Evolutionary conservation across 208 protist genomes (phyloP).

Genomic region (Herpetomonas tarakana): DNA sequence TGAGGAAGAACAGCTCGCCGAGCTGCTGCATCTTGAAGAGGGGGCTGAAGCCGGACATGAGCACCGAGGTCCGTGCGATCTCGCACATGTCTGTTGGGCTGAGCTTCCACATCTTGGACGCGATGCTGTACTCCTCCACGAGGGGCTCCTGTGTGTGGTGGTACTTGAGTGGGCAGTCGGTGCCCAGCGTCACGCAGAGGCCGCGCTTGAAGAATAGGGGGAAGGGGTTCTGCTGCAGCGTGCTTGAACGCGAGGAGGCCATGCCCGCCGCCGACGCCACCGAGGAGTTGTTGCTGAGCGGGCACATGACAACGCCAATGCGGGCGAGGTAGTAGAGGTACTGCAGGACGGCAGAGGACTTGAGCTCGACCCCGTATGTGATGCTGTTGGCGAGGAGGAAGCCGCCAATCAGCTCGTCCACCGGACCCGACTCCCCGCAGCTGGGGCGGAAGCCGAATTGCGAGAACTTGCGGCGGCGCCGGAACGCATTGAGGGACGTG

Average conservation of each 20-base stretch:
- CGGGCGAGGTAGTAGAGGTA: constrained; percentile 99
- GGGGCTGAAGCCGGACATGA: constrained; percentile 82
- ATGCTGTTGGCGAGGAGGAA: constrained; percentile 95
- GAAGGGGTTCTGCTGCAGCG: constrained; percentile 88
- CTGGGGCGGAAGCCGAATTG: constrained; percentile 97
- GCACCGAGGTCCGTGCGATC: constrained; percentile 88
- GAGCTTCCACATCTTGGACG: constrained; percentile 92
- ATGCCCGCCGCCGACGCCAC: constrained; percentile 40
- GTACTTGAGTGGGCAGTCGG: constrained; percentile 94
- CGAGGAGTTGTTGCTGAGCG: constrained; percentile 99
- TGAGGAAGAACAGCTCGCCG: constrained; percentile 83
- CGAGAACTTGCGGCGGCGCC: constrained; percentile 82
- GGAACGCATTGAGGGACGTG: constrained; percentile 95
- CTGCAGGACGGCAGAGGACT: constrained; percentile 90
- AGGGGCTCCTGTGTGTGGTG: constrained; percentile 96
- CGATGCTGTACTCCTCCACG: constrained; percentile 92
- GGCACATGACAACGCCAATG: constrained; percentile 96
- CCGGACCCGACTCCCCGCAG: constrained; percentile 91
- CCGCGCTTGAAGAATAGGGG: constrained; percentile 93
- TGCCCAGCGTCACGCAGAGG: constrained; percentile 97
- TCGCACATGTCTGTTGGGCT: constrained; percentile 91
- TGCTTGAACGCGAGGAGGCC: not conserved
- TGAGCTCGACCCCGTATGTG: constrained; percentile 96
- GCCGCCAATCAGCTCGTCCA: constrained; percentile 93
- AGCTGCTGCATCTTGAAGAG: constrained; percentile 82